A percentile compares a stretch with the other conserved stretches of the same genome.
Conservation (phyloP, 495 filamentous ascomycete genomes). For the Podospora bellae-mahoneyi region DNA sequence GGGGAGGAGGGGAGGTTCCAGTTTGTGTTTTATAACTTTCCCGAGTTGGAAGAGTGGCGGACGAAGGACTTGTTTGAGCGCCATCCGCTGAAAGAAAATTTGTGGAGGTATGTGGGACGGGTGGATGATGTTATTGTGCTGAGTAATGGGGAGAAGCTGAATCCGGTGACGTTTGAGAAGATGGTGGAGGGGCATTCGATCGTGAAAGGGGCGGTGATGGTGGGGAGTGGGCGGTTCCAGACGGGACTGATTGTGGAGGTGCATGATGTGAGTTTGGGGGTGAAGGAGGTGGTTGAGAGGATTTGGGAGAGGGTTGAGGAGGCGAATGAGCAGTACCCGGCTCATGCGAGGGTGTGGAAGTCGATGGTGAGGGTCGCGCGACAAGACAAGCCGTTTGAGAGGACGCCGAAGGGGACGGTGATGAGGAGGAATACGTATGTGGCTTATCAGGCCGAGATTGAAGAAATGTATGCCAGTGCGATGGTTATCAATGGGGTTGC, state of each 20-base stretch:
- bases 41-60: conserved; percentile 42
- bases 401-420: conserved; percentile 7
- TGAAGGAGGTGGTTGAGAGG: conserved; percentile 11
- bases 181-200: conserved; percentile 34
- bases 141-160: conserved; percentile 55
- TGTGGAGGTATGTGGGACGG: conserved; percentile 48
- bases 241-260: conserved; percentile 48
- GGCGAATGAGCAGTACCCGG: conserved; percentile 17
- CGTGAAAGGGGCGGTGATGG: conserved; percentile 42
- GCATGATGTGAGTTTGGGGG: conserved; percentile 2
- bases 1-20: conserved; percentile 5
- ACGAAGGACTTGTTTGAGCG: conserved; percentile 52
- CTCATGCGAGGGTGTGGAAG: conserved; percentile 12
- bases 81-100: conserved; percentile 39
- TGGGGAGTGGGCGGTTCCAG: conserved; percentile 44
- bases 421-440: background rate
- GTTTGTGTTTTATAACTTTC: conserved; percentile 43
- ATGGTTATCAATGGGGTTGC: background rate
- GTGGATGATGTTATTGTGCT: conserved; percentile 56
- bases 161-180: conserved; percentile 49
- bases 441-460: conserved; percentile 11
- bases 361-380: background rate
- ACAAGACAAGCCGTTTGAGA: conserved; percentile 1
- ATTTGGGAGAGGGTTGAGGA: conserved; percentile 26
- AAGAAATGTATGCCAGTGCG: background rate